Base-by-base conservation (phyloP, 805 yeast species). In the Yarrowia porcina region DNA sequence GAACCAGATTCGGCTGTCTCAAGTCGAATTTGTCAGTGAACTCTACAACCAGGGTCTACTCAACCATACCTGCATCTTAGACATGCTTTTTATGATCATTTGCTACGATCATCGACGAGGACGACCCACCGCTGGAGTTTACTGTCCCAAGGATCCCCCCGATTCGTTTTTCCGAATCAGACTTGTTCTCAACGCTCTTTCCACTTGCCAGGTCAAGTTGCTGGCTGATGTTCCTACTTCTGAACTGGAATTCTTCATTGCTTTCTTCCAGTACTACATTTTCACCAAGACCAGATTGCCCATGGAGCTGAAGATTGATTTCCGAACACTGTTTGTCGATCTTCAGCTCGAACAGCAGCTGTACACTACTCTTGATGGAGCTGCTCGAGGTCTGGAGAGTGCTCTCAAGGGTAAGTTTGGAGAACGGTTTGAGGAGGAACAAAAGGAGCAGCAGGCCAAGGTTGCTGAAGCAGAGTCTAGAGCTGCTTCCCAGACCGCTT, bases 91-190 rank as follows among this genome's bases (percentile, higher is more conserved):
- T 72, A 78, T 79, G 65, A 78, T 89, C 8, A 64, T 89, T 3
- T 82, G 86, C 42, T 82, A 76, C 71, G 96, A 96, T 0, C 86
- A 89, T 75, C 80, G 81, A 0, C 76, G 79, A 64, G 83, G 83
- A 61, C 80, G 80, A 57, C 92, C 96, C 1, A 73, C 69, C 10
- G 79, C 80, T 7, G 76, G 75, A 21, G 66, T 63, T 4, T 41
- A 70, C 2, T 75, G 78, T 30, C 80, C 75, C 17, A 59, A 80
- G n/a, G 97, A 91, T 73, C 75, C 75, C 12, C 85, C 86, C 0
- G 81, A 84, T 67, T 85, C 89, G 68, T 89, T 85, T 69, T 89
- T 90, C 73, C 79, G 97, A 64, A 76, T 90, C 36, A 84, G 83
- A 39, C 73, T 91, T 69, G 73, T 82, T 18, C 70, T 81, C 27